Conservation (phyloP, 2,329 filamentous ascomycete species). For the Fusarium bactridioides region DNA sequence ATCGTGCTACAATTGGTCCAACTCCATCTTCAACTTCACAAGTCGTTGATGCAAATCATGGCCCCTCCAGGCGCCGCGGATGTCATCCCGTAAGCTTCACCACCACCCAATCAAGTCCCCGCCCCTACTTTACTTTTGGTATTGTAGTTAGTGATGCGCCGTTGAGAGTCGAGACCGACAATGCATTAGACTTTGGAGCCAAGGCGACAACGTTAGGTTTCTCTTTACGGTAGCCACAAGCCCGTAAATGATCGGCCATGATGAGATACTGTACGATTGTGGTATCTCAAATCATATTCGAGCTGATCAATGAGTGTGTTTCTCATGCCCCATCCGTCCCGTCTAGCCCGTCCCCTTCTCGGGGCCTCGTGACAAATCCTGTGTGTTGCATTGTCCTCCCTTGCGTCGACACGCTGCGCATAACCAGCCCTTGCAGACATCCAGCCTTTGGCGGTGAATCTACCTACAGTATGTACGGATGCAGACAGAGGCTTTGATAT, state of each 20-base stretch:
- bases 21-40: constrained; percentile 11
- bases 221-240: not conserved
- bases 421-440: constrained; percentile 14
- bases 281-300: not conserved
- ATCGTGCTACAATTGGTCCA: constrained; percentile 25
- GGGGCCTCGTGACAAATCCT: constrained; percentile 17
- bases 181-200: constrained; percentile 30
- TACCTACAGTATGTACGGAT: constrained; percentile 4
- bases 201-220: constrained; percentile 34
- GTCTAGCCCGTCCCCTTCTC: not conserved
- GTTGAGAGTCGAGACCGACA: constrained; percentile 30
- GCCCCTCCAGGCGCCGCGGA: constrained; percentile 31
- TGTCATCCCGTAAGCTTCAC: constrained; percentile 31
- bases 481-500: constrained; percentile 14
- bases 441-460: constrained; percentile 38
- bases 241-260: not conserved
- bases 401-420: constrained; percentile 34
- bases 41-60: constrained; percentile 25
- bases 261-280: not conserved
- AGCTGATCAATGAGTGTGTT: not conserved
- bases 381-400: constrained; percentile 30
- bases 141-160: not conserved
- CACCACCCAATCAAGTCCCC: constrained; percentile 12
- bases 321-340: not conserved
- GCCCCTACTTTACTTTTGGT: not conserved